Evolutionary conservation across 1,284 basidiomycete species (phyloP).

Genomic region (Fistulinella cinereoalba): DNA sequence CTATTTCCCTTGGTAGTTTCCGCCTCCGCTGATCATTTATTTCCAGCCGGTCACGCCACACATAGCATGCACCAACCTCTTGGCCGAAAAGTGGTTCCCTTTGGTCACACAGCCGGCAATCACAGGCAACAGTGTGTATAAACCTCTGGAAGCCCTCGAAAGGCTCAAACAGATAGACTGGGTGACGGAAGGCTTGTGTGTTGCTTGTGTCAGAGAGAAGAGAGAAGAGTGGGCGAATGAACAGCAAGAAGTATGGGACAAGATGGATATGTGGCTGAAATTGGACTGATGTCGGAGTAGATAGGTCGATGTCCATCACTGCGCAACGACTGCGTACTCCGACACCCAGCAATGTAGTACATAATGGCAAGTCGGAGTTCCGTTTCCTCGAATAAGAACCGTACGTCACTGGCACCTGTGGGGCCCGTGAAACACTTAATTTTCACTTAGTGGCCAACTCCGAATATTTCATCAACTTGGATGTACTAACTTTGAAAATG

Average conservation of each 20-base stretch:
- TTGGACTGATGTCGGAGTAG: slow-evolving; percentile 6
- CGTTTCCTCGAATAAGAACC: too few relatives aligned
- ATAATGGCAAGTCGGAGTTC: too few relatives aligned
- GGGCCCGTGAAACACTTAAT: too few relatives aligned
- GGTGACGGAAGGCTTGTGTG: slow-evolving; percentile 55
- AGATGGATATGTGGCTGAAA: slow-evolving; percentile 56
- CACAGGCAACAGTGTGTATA: slow-evolving; percentile 53
- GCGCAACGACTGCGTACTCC: too few relatives aligned
- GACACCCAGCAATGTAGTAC: too few relatives aligned
- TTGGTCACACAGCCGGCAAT: slow-evolving; percentile 64
- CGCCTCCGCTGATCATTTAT: background rate
- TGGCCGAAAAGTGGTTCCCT: slow-evolving; percentile 68
- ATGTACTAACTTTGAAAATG: too few relatives aligned
- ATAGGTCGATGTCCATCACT: too few relatives aligned
- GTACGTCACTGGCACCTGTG: too few relatives aligned
- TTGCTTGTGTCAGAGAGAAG: slow-evolving; percentile 56
- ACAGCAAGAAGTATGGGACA: slow-evolving; percentile 56
- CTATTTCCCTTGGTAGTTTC: background rate
- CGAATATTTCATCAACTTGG: too few relatives aligned
- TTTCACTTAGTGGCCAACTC: too few relatives aligned
- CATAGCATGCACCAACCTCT: slow-evolving; percentile 67
- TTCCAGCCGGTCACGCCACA: slow-evolving; percentile 52
- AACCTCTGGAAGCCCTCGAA: slow-evolving; percentile 65
- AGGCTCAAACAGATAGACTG: slow-evolving; percentile 56
- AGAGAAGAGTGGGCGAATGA: slow-evolving; percentile 62